Percentiles rank a stretch among this genome's conserved stretches.
phyloP scores from a whole-genome alignment of 2,329 filamentous ascomycete genomes.

The Microdochium bolleyi region DNA sequence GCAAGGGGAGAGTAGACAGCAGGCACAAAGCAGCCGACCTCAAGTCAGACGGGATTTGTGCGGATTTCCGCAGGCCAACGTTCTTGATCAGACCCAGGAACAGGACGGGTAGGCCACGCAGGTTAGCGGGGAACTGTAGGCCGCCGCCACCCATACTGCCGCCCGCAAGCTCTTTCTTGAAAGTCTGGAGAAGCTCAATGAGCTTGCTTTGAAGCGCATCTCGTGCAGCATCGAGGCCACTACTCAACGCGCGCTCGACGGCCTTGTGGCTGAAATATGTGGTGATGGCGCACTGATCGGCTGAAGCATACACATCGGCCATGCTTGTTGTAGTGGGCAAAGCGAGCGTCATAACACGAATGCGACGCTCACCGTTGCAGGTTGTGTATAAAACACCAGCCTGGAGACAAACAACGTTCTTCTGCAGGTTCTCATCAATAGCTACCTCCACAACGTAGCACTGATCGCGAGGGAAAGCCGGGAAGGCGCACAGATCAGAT shows the following conservation, averaged over 20 bases:
- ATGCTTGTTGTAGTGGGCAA: constrained; percentile 88
- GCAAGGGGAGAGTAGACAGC: constrained; percentile 86
- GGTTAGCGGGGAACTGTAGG: constrained; percentile 87
- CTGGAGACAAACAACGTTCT: constrained; percentile 88
- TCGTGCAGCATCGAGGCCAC: constrained; percentile 80
- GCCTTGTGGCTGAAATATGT: constrained; percentile 97
- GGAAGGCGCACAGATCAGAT: constrained; percentile 95
- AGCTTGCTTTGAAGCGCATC: constrained; percentile 89
- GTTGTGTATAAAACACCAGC: constrained; percentile 94
- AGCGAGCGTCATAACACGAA: constrained; percentile 86
- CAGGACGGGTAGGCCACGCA: constrained; percentile 78
- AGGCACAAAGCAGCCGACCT: constrained; percentile 87
- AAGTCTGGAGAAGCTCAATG: constrained; percentile 86
- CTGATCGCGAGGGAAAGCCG: constrained; percentile 93
- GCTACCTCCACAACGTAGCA: constrained; percentile 97
- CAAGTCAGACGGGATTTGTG: constrained; percentile 89
- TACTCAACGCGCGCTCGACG: constrained; percentile 80
- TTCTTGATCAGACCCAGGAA: constrained; percentile 97
- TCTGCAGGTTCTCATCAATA: constrained; percentile 89
- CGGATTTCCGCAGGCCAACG: constrained; percentile 84
- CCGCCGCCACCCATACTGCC: constrained; percentile 89
- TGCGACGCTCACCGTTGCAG: constrained; percentile 92
- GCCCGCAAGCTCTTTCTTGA: constrained; percentile 92
- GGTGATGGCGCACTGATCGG: constrained; percentile 87
- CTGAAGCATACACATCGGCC: constrained; percentile 87